These are phyloP conservation scores for Claviceps sp. DNA, from an alignment of 2,329 filamentous ascomycete species.

Conservation along the genomic window DNA sequence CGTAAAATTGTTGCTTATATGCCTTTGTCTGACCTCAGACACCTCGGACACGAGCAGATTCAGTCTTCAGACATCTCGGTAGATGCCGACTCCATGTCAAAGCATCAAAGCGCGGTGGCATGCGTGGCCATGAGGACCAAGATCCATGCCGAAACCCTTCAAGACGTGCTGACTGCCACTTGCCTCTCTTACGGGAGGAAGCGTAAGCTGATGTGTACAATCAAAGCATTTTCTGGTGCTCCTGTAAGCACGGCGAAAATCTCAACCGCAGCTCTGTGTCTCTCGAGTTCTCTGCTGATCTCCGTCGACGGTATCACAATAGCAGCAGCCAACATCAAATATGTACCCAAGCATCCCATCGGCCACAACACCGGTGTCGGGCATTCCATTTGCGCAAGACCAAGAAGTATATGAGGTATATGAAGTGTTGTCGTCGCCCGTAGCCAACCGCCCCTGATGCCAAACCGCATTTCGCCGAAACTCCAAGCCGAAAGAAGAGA, in stretches of 20 bases:
- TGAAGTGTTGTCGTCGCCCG: background rate
- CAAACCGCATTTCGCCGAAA: background rate
- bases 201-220: background rate
- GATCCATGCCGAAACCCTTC: too few relatives aligned
- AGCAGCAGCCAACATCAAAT: background rate
- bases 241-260: background rate
- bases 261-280: background rate
- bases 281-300: background rate
- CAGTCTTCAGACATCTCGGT: background rate
- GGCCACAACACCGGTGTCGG: too few relatives aligned
- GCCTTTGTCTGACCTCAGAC: too few relatives aligned
- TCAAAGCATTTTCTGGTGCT: background rate
- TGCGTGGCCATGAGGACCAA: too few relatives aligned
- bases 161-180: too few relatives aligned
- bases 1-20: too few relatives aligned
- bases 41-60: background rate
- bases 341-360: background rate
- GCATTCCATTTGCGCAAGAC: background rate
- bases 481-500: background rate
- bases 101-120: background rate
- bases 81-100: background rate
- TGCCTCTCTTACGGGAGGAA: background rate
- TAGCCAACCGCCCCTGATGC: background rate
- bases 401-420: background rate
- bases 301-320: background rate